phyloP scores from a whole-genome alignment of 2,329 filamentous ascomycete genomes.

The Hawksworthiomyces lignivorus region DNA sequence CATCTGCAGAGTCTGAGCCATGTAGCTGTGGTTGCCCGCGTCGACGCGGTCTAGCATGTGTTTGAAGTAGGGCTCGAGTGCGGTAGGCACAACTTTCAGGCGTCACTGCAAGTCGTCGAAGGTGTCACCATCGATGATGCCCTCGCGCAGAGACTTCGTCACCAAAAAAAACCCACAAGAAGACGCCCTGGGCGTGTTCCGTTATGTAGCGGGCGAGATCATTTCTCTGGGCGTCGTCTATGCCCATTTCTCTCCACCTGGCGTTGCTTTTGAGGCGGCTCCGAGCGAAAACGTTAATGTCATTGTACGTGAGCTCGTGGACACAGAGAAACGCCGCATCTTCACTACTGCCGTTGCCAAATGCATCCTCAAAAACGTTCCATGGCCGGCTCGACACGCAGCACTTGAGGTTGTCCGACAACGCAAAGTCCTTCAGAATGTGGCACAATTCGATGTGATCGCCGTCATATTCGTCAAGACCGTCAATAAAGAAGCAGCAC shows the following conservation, averaged over 20 bases:
- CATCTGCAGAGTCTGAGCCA: conserved; percentile 1
- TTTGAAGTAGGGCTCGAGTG: conserved; percentile 2
- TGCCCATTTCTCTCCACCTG: not conserved
- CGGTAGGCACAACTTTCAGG: not conserved
- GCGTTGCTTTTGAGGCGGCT: not conserved
- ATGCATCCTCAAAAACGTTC: not conserved
- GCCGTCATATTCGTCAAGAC: conserved; percentile 1
- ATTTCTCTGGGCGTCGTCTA: conserved; percentile 55
- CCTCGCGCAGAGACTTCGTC: not conserved
- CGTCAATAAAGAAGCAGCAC: conserved; percentile 1
- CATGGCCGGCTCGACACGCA: not conserved
- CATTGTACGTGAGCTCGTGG: too few species aligned
- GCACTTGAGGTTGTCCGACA: not conserved
- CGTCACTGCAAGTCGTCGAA: not conserved
- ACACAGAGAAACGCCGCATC: too few species aligned
- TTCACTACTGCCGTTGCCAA: not conserved
- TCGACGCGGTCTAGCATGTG: conserved; percentile 2
- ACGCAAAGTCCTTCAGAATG: not conserved
- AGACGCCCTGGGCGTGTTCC: conserved; percentile 1
- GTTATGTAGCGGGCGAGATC: not conserved
- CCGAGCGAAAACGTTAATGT: conserved; percentile 34
- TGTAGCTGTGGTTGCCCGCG: not conserved
- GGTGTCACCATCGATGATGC: conserved; percentile 2
- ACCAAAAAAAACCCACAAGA: conserved; percentile 6
- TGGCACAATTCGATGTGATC: not conserved